Evolutionary conservation across 1,139 yeast species (phyloP).

Genomic region (Debaryomyces psychrophilus): DNA sequence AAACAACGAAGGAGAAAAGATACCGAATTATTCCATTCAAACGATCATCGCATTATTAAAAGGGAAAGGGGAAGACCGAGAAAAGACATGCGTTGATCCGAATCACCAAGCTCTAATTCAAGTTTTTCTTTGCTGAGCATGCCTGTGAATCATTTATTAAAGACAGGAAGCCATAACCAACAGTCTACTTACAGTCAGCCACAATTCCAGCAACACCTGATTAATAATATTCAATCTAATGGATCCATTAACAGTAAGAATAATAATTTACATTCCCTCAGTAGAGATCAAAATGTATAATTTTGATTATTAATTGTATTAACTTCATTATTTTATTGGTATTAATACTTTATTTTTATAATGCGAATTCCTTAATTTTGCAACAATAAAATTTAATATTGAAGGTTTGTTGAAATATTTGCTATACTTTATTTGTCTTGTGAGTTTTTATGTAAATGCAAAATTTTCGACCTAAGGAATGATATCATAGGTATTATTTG

Average conservation of each 20-base stretch:
- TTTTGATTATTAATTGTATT: neutral
- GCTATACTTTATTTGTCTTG: too few relatives aligned
- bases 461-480: too few relatives aligned
- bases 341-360: neutral
- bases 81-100: conserved; percentile 7
- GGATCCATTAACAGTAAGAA: neutral
- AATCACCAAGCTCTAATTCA: neutral
- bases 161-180: neutral
- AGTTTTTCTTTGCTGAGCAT: neutral
- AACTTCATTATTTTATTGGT: neutral
- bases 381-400: neutral
- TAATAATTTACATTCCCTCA: neutral
- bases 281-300: neutral
- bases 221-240: neutral
- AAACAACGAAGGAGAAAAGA: conserved; percentile 28
- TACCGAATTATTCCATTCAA: conserved; percentile 24
- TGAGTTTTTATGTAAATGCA: too few relatives aligned
- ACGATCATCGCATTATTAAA: conserved; percentile 16
- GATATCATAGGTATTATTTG: too few relatives aligned
- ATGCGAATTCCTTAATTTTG: neutral
- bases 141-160: neutral
- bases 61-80: conserved; percentile 25
- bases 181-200: neutral
- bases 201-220: neutral
- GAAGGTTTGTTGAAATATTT: too few relatives aligned